Base-by-base conservation (phyloP, 2,329 filamentous ascomycete species). In the Botryotinia globosa region DNA sequence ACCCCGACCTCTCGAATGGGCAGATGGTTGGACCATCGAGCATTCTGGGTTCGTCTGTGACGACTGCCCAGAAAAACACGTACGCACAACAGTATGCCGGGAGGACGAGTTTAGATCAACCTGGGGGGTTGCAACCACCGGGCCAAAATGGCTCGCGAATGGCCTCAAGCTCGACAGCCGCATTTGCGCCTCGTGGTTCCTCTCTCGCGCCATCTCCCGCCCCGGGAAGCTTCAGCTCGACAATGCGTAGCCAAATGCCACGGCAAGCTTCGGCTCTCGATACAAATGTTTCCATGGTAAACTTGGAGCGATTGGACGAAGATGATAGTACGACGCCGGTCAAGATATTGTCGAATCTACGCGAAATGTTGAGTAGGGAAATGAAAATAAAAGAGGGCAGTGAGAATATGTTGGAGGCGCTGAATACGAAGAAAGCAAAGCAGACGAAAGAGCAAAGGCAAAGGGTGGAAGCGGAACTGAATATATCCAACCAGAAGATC, bases 381-480 rank as follows among this genome's bases (percentile, higher is more conserved):
- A 91, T 94, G 84, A 98, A 98, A 85, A 98, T 99, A 81, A 98
- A 97, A 82, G 92, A 95, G 79, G 96, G 96, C 32, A 98, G 95
- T 73, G 96, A 99, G 85, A 99, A 99, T 81, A 91, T 99, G 88
- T 86, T 99, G 56, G 96, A 99, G 84, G 96, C 96, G 20, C 84
- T 99, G 76, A 94, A 98, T 81, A 88, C 90, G 62, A 99, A 99
- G 83, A 98, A 97, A 82, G 92, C 93, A 63, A 99, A 98, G 83
- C 95, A 98, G 81, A 92, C 92, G 75, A 97, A 94, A 81, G 95
- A 95, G 74, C 93, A 95, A 80, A 88, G 93, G 62, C 85, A 88
- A 74, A 87, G 88, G 77, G 92, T 94, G 42, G 93, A 99, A 84
- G 92, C 92, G 67, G 96, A 99, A 84, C 86, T 99, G 77, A 96